Percentiles rank a stretch among this genome's conserved stretches.
Conservation (phyloP, 2,329 filamentous ascomycete species). For the Exserohilum turcica region DNA sequence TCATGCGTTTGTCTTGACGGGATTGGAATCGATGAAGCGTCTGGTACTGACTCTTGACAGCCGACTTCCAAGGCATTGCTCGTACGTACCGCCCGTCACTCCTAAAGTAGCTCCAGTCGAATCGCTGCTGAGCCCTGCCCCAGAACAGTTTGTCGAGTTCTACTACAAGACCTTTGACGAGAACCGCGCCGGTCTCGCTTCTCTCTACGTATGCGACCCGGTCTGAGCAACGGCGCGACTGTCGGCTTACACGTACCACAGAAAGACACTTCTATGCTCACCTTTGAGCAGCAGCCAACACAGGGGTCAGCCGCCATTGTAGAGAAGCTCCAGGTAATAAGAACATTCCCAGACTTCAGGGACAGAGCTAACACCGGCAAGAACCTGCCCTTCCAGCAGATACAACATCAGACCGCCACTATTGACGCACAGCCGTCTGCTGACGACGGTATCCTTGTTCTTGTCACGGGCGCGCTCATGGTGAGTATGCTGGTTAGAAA, state of each 20-base stretch:
- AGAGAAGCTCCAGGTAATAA: slow-evolving; percentile 78
- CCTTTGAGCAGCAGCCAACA: slow-evolving; percentile 76
- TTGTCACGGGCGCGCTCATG: slow-evolving; percentile 84
- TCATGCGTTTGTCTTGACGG: neutral
- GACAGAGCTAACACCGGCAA: slow-evolving; percentile 49
- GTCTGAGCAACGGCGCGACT: neutral
- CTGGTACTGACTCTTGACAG: slow-evolving; percentile 10
- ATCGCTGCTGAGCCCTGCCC: slow-evolving; percentile 21
- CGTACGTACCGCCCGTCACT: slow-evolving; percentile 12
- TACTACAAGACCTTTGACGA: slow-evolving; percentile 90
- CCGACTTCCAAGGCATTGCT: slow-evolving; percentile 21
- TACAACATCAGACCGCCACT: slow-evolving; percentile 77
- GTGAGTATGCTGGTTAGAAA: slow-evolving; percentile 58
- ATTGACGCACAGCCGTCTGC: slow-evolving; percentile 81
- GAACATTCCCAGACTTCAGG: neutral
- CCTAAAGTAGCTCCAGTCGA: neutral
- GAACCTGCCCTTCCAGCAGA: slow-evolving; percentile 79
- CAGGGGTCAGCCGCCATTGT: slow-evolving; percentile 70
- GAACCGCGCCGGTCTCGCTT: slow-evolving; percentile 66
- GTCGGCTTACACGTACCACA: slow-evolving; percentile 9
- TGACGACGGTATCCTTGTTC: slow-evolving; percentile 73
- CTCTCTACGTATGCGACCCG: slow-evolving; percentile 75
- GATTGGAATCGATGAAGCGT: neutral
- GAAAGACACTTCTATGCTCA: slow-evolving; percentile 85
- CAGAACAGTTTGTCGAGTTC: slow-evolving; percentile 85